Base-by-base conservation (phyloP, 495 filamentous ascomycete genomes). In the Penicillium herquei region DNA sequence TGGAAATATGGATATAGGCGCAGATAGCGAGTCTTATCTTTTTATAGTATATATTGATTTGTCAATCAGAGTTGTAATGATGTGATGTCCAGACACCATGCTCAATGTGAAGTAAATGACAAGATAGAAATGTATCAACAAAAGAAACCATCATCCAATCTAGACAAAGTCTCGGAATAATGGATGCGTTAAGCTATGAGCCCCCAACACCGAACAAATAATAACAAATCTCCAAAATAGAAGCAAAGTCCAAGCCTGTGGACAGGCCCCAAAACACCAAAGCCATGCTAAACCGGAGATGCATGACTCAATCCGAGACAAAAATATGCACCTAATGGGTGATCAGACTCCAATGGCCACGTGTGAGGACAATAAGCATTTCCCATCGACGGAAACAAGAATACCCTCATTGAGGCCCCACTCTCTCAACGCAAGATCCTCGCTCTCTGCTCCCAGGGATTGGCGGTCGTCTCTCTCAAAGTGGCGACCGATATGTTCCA, bases 401-500 rank as follows among this genome's bases (percentile, higher is more conserved):
- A 86, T 67, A 1, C 78, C 77, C 63, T 85, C 72, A 1, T 66
- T 43, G 26, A 79, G 43, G 45, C 84, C 73, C 81, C 82, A 88
- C 9, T 71, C 63, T 41, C 74, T 68, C n/a, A 86, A 58, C 9
- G 56, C 67, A 32, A 63, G 43, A 62, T 87, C 84, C 52, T 77
- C 74, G 0, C 16, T 44, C 49, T 75, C 76, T 9, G 59, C 47
- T 7, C 68, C 60, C 1, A 68, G 55, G n/a, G 6, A 21, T 1
- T 50, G 26, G 0, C 31, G 48, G 13, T 70, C 64, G 0, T 64
- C 78, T 17, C 77, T 77, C 70, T 92, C 89, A 51, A 91, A 79
- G 63, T 95, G 92, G 45, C 85, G 83, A 0, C 89, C 93, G 9
- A 96, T 87, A 69, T 98, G 93, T 69, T 98, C 93, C 84, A 96